These are phyloP conservation scores for Stipa capillata DNA, from an alignment of 176 grass and related monocot species.

Conservation along the genomic window DNA sequence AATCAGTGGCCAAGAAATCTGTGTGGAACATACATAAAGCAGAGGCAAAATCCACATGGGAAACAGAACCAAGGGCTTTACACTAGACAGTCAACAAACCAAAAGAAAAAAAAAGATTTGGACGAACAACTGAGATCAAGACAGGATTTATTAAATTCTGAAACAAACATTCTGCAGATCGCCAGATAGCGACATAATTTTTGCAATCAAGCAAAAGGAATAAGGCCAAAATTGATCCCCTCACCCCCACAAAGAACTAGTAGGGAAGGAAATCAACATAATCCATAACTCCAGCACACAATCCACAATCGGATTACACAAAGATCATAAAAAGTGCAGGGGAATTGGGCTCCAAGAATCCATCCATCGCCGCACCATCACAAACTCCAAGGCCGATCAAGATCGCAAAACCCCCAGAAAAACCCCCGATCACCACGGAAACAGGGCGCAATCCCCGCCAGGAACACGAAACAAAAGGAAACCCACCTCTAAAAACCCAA, in stretches of 20 bases:
- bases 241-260: neutral
- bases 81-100: conserved; percentile 14
- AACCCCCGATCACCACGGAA: conserved; percentile 36
- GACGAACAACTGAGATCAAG: neutral
- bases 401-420: conserved; percentile 43
- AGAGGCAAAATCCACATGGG: conserved; percentile 8
- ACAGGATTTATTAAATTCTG: neutral
- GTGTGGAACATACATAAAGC: neutral
- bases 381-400: neutral
- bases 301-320: neutral
- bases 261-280: neutral
- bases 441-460: neutral
- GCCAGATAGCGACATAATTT: neutral
- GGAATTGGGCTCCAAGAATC: neutral
- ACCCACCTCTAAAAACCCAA: neutral
- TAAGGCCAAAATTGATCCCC: neutral
- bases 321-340: neutral
- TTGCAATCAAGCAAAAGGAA: neutral
- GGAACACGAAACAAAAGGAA: conserved; percentile 1
- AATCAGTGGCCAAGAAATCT: conserved; percentile 1
- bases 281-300: neutral
- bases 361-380: neutral
- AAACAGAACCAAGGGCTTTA: conserved; percentile 29
- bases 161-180: too few species aligned
- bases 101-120: conserved; percentile 5